Evolutionary conservation across 371 early-diverging fungal species (phyloP), one percentile per base, ranked within the genome.

Genomic region (Mucor irregularis): DNA sequence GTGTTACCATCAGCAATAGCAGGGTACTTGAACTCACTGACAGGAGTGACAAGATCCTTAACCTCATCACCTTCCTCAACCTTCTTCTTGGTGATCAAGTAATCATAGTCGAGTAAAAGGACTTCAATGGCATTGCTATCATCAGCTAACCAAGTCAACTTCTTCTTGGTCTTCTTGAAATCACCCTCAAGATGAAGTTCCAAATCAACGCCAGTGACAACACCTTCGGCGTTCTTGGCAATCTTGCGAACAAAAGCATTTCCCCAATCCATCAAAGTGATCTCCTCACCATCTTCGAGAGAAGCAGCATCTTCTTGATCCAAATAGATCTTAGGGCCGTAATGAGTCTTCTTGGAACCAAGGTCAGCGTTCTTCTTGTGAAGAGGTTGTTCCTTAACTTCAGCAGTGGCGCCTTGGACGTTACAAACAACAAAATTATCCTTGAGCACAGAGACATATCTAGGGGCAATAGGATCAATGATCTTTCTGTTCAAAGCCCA

Each of bases 211-310:
- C 53, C 48, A 0, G 70, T 76, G 2, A 88, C 89, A 0, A 66
- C 39, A 10, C 78, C 78, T 30, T 78, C 72, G 47, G 74, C 76
- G 51, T 86, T 78, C 60, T 81, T 76, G 35, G 71, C 57, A 49
- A 85, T 82, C 7, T 73, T 64, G 58, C 80, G 83, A 26, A 99
- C 90, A 72, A 97, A 87, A 14, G 91, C 96, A 73, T 99, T 99
- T 55, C 99, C 99, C 96, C 98, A 99, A 79, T 99, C 98, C 99
- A 99, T 99, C 48, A 99, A 78, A 10, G 99, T 99, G 58, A 90
- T 83, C 78, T 99, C 99, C 78, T 99, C 99, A 48, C 84, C 88
- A 1, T 81, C 66, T 49, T 84, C 87, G 14, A 99, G 77, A 7
- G 80, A 66, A 54, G 85, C 81, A 39, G 95, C 97, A 77, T 99